Evolutionary conservation across 208 protist genomes (phyloP), one percentile per base, ranked within the genome.

Genomic region (Crithidia fasciculata): DNA sequence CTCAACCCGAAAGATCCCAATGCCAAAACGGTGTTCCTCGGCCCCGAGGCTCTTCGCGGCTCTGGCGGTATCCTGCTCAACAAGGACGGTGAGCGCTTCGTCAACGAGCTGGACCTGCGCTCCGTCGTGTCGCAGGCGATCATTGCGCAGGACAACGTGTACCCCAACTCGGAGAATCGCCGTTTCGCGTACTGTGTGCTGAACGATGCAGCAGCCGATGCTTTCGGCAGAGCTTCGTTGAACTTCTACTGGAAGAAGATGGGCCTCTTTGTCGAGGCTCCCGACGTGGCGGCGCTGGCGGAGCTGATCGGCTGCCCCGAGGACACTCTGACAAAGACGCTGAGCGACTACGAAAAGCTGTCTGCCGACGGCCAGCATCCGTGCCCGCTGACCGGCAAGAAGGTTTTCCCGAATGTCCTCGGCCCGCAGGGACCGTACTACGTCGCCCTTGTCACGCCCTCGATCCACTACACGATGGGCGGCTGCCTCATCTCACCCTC

Each of bases 391-490:
- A 96, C 85, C 49, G 92, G 88, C 60, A 98, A 97, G 74, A 81
- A 45, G 16, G 87, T 95, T 13, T 97, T 91, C 65, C 90, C 85
- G 36, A 84, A 72, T 54, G 80, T 87, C n/a, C 8, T 92, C 5
- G 91, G 86, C 36, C 18, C 78, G 8, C 59, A 90, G 12, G 88
- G 89, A 10, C 85, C 84, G 18, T 96, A 80, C 73, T 90, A 97
- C 74, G 89, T 96, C 41, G 86, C 93, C 37, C 78, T 83, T 69
- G 86, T 99, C 58, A 99, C 96, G 41, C 98, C 98, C 13, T 90
- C 87, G 4, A 93, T 99, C 72, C 98, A 99, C 85, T 99, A 99
- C 90, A 97, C 89, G 9, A 99, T 99, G 98, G 98, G 98, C 61
- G 98, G 98, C 58, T 79, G 98, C 63, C 62, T 84, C 50, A 98